Conservation (phyloP, 106 monocot species). For the Platanthera guangdongensis region DNA sequence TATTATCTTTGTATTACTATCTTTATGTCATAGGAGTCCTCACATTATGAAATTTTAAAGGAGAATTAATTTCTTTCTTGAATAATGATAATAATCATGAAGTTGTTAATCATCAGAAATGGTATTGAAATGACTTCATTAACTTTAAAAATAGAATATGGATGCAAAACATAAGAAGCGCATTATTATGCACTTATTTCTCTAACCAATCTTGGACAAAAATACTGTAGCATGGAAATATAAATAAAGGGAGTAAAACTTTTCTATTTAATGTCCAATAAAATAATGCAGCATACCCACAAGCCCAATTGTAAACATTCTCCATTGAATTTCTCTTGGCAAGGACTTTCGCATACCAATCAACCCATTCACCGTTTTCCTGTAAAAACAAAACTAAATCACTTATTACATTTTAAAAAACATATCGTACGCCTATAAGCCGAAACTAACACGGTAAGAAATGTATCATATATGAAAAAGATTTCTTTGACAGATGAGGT, state of each 20-base stretch:
- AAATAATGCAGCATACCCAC: slow-evolving; percentile 48
- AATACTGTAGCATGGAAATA: background rate
- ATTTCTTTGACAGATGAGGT: background rate
- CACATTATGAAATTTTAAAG: too few relatives aligned
- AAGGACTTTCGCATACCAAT: slow-evolving; percentile 16
- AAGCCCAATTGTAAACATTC: slow-evolving; percentile 69
- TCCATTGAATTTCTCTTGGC: slow-evolving; percentile 49
- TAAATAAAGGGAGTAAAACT: background rate
- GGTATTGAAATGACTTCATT: background rate
- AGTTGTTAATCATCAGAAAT: background rate
- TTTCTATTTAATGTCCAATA: background rate
- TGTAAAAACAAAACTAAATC: slow-evolving; percentile 13
- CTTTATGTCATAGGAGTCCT: too few relatives aligned
- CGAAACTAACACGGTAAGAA: background rate
- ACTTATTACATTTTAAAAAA: background rate
- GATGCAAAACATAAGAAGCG: background rate
- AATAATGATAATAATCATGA: background rate
- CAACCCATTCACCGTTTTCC: slow-evolving; percentile 40
- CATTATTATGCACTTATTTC: background rate
- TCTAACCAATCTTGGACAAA: background rate
- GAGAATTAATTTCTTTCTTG: background rate
- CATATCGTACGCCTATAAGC: background rate
- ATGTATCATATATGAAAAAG: background rate
- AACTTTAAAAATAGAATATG: background rate
- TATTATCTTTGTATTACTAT: too few relatives aligned